These are phyloP conservation scores for Pseudocercospora vitis DNA, from an alignment of 2,329 filamentous ascomycete genomes.

Conservation along the genomic window DNA sequence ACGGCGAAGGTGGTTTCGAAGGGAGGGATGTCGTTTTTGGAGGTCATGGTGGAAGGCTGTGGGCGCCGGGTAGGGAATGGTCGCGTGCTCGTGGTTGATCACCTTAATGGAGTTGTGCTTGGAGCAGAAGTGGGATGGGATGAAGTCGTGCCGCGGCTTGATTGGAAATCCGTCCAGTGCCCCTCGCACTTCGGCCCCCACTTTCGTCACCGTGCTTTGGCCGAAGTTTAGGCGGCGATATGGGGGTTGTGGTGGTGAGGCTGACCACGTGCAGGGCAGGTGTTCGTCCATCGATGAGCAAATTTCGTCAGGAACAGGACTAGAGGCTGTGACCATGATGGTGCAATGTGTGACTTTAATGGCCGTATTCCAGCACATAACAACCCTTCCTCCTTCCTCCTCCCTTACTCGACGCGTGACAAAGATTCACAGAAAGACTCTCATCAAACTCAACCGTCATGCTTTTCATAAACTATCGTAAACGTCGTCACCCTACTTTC, in stretches of 20 bases:
- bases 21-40: constrained; percentile 32
- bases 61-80: not conserved
- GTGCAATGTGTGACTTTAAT: constrained; percentile 5
- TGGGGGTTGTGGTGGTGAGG: too few relatives aligned
- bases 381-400: too few relatives aligned
- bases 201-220: too few relatives aligned
- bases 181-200: too few relatives aligned
- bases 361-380: not conserved
- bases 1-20: constrained; percentile 89
- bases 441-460: not conserved
- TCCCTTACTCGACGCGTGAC: not conserved
- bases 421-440: not conserved
- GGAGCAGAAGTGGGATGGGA: not conserved
- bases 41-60: constrained; percentile 20
- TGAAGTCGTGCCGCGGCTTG: not conserved
- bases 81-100: constrained; percentile 2
- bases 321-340: not conserved
- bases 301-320: not conserved
- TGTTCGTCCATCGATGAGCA: too few relatives aligned
- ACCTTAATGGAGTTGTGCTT: not conserved
- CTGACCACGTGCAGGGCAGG: too few relatives aligned
- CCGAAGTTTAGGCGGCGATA: too few relatives aligned
- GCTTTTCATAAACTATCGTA: not conserved
- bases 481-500: not conserved
- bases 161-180: not conserved